Evolutionary conservation across 495 filamentous ascomycete genomes (phyloP).

Genomic region (Penicillium fimorum): DNA sequence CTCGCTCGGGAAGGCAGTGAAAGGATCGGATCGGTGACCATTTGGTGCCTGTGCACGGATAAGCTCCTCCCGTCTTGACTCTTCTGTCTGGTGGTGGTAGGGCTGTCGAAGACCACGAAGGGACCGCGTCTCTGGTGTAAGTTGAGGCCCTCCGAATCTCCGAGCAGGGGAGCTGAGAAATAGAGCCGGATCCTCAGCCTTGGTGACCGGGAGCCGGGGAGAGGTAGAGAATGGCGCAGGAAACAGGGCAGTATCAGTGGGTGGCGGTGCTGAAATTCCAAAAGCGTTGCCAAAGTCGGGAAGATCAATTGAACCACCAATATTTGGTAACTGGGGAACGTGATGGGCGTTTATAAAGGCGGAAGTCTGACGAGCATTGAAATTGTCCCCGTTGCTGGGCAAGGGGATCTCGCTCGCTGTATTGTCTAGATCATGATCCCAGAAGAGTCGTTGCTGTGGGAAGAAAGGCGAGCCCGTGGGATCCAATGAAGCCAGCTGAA

Average conservation of each 20-base stretch:
- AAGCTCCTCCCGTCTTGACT: slow-evolving; percentile 54
- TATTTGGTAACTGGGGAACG: slow-evolving; percentile 42
- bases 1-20: slow-evolving; percentile 24
- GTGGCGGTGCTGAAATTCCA: slow-evolving; percentile 30
- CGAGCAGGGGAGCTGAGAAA: slow-evolving; percentile 55
- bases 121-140: slow-evolving; percentile 34
- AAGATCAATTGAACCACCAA: slow-evolving; percentile 40
- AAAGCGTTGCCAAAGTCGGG: slow-evolving; percentile 38
- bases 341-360: slow-evolving; percentile 18
- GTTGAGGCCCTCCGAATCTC: slow-evolving; percentile 44
- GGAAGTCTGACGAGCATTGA: slow-evolving; percentile 6
- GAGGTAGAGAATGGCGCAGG: slow-evolving; percentile 50
- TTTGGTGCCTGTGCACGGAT: slow-evolving; percentile 34
- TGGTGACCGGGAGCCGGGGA: slow-evolving; percentile 39
- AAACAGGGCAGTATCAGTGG: slow-evolving; percentile 44
- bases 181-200: slow-evolving; percentile 54
- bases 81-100: slow-evolving; percentile 59
- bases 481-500: slow-evolving; percentile 68
- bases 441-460: slow-evolving; percentile 66
- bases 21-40: slow-evolving; percentile 10
- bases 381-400: slow-evolving; percentile 3
- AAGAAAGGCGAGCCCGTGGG: slow-evolving; percentile 67
- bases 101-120: slow-evolving; percentile 45
- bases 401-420: slow-evolving; percentile 24
- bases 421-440: slow-evolving; percentile 60